Base-by-base conservation (phyloP, 495 filamentous ascomycete species). In the Trichoderma virens region DNA sequence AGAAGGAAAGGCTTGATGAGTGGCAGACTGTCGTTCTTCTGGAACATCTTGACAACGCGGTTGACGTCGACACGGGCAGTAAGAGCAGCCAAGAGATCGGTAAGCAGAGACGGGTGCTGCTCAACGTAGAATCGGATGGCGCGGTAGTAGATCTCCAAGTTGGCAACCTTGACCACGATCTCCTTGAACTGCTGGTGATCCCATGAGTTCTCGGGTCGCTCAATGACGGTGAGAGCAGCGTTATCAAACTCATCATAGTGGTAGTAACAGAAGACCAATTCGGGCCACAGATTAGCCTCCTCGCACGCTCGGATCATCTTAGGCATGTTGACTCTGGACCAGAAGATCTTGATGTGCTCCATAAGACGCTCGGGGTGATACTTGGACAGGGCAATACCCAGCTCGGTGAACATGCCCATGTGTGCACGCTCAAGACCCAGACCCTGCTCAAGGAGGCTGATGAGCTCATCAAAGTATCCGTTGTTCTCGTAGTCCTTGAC, bases 111-210 rank as follows among this genome's bases (percentile, higher is more conserved):
- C 47, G 95, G 95, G 74, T 98, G 95, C 74, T 98, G 91, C 76
- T 97, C 90, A 41, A 97, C 85, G 78, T 99, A 99, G 81, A 97
- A 98, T 82, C 93, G 97, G 68, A 99, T 84, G 31, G 92, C 90
- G 35, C 93, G 90, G 82, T 99, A 99, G 79, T 97, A 98, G 73
- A 99, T 98, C 77, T 99, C 95, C 71, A 98, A 76, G 78, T 99
- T 99, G 69, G 94, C 91, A 66, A 97, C 93, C 85, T 98, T 98
- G 79, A 96, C 87, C 64, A 97, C 83, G 66, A 97, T 97, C 75
- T 98, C 95, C 85, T 98, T 98, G 88, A 99, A 98, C 32, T 93
- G 95, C 77, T 98, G 94, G 79, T 99, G 95, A 76, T 99, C 95
- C 95, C 95, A 99, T 3, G 95, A 90, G 78, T 98, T 93, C 62